These are phyloP conservation scores for Kernera saxatilis DNA, from an alignment of 345 rosid species.

Conservation along the genomic window DNA sequence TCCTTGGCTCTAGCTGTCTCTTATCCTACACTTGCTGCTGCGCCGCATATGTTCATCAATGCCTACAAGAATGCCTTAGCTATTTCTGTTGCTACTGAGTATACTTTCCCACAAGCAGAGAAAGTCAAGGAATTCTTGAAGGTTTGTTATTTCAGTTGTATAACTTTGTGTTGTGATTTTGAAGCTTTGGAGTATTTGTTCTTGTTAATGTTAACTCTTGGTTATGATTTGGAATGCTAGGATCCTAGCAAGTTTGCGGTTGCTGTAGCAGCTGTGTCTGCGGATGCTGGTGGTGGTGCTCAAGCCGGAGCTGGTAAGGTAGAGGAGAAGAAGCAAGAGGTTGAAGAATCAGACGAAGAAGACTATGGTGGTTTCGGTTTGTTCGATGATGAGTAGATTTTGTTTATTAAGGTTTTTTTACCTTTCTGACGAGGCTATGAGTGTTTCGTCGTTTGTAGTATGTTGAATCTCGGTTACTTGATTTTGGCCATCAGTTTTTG, in stretches of 20 bases:
- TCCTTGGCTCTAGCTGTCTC: conserved; percentile 66
- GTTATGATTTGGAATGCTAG: conserved; percentile 24
- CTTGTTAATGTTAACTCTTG: background rate
- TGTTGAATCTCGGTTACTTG: background rate
- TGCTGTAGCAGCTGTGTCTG: conserved; percentile 38
- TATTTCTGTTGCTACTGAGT: conserved; percentile 64
- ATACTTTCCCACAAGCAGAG: conserved; percentile 72
- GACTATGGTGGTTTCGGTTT: conserved; percentile 59
- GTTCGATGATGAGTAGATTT: conserved; percentile 45
- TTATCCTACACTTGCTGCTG: conserved; percentile 82
- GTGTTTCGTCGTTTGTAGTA: background rate
- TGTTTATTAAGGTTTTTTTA: background rate
- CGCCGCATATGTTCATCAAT: conserved; percentile 84
- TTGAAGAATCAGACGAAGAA: conserved; percentile 81
- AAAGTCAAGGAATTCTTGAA: conserved; percentile 74
- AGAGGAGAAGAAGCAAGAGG: conserved; percentile 69
- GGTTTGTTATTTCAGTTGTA: conserved; percentile 28
- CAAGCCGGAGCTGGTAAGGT: conserved; percentile 43
- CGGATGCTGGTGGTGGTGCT: conserved; percentile 27
- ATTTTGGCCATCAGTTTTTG: background rate
- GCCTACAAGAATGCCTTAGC: conserved; percentile 80
- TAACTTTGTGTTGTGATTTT: background rate
- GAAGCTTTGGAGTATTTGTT: background rate
- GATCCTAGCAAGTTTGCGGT: conserved; percentile 83
- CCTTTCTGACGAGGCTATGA: background rate